phyloP scores from a whole-genome alignment of 169 alveolate species.

The Amoebophrya sp. region DNA sequence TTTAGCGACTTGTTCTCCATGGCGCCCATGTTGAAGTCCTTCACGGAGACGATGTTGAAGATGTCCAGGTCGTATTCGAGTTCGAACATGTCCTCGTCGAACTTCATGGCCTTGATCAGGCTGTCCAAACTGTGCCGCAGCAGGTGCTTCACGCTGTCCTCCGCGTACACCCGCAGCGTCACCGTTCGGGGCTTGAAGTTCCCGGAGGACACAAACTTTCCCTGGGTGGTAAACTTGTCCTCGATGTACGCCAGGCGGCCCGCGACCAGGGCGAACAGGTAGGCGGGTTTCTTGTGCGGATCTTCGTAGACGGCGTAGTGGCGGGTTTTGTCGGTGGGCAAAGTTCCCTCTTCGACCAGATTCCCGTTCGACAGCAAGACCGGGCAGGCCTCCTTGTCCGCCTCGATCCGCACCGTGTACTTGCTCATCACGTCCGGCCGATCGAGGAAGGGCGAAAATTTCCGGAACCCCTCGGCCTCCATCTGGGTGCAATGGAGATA shows the following conservation, averaged over 20 bases:
- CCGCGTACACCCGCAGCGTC: constrained; percentile 64
- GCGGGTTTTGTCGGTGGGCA: background rate
- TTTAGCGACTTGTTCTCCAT: constrained; percentile 88
- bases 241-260: constrained; percentile 62
- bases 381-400: constrained; percentile 72
- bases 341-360: background rate
- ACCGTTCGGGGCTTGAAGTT: constrained; percentile 48
- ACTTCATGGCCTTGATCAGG: constrained; percentile 76
- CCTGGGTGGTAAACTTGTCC: background rate
- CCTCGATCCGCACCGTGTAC: constrained; percentile 66
- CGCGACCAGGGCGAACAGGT: constrained; percentile 85
- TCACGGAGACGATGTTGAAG: constrained; percentile 59
- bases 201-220: too few species aligned
- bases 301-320: constrained; percentile 77
- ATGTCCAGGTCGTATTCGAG: constrained; percentile 78
- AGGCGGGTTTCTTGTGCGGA: constrained; percentile 82
- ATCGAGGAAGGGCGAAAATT: constrained; percentile 75
- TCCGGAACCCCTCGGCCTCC: constrained; percentile 68
- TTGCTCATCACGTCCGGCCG: constrained; percentile 82
- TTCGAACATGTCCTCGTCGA: constrained; percentile 84
- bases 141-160: constrained; percentile 64
- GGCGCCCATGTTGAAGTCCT: constrained; percentile 85
- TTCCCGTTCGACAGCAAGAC: constrained; percentile 76
- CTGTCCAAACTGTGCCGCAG: constrained; percentile 76
- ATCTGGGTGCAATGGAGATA: constrained; percentile 71